Evolutionary conservation across 768 basidiomycete genomes (phyloP).

Genomic region (Flagelloscypha sp.): DNA sequence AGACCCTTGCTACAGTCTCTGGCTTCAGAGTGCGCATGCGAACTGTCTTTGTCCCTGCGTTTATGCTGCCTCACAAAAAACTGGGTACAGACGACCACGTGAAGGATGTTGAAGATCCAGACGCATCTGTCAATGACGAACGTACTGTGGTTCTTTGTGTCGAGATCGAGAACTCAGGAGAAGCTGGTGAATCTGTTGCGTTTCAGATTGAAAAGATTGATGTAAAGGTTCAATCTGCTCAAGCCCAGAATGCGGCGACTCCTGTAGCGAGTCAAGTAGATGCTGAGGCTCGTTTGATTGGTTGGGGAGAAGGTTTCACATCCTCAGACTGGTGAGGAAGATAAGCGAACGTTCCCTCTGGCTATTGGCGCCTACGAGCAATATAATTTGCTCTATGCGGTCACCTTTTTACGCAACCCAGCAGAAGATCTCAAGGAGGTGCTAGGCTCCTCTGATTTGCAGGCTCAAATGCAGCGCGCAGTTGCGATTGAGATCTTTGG

Average conservation of each 20-base stretch:
- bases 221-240: slow-evolving; percentile 57
- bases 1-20: slow-evolving; percentile 67
- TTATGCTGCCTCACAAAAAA: slow-evolving; percentile 47
- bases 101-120: slow-evolving; percentile 44
- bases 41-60: slow-evolving; percentile 85
- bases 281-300: slow-evolving; percentile 39
- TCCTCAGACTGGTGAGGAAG: slow-evolving; percentile 25
- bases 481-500: slow-evolving; percentile 78
- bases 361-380: slow-evolving; percentile 67
- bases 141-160: slow-evolving; percentile 85
- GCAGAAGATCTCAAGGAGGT: slow-evolving; percentile 36
- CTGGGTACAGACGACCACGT: slow-evolving; percentile 17
- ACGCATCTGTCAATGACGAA: slow-evolving; percentile 71
- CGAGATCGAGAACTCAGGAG: slow-evolving; percentile 79
- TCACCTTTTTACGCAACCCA: slow-evolving; percentile 68
- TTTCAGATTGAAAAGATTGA: slow-evolving; percentile 73
- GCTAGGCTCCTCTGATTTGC: slow-evolving; percentile 13
- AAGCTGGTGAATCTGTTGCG: slow-evolving; percentile 47
- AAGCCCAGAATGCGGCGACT: slow-evolving; percentile 36
- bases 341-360: slow-evolving; percentile 62
- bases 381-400: slow-evolving; percentile 82
- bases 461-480: slow-evolving; percentile 61
- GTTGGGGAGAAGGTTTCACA: slow-evolving; percentile 37
- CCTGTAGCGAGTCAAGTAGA: slow-evolving; percentile 53
- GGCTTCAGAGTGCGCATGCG: slow-evolving; percentile 90